A percentile compares a stretch with the other conserved stretches of the same genome.
Conservation (phyloP, 1,284 basidiomycete genomes). For the Gomphus bonarii region DNA sequence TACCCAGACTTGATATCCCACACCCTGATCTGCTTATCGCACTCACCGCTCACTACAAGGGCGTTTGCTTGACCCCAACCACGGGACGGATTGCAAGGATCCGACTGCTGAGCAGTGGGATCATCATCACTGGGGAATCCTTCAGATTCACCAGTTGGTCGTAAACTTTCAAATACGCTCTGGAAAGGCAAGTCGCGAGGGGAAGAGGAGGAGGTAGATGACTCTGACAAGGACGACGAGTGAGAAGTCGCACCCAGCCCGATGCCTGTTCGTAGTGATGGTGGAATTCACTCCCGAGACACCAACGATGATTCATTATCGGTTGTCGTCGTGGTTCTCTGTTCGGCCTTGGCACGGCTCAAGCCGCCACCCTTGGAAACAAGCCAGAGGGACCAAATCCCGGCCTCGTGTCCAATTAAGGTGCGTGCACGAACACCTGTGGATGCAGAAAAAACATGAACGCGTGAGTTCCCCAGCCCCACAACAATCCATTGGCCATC, state of each 20-base stretch:
- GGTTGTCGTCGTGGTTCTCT: slow-evolving; percentile 7
- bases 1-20: slow-evolving; percentile 88
- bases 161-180: slow-evolving; percentile 10
- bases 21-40: slow-evolving; percentile 81
- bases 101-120: slow-evolving; percentile 28
- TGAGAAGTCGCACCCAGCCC: slow-evolving; percentile 17
- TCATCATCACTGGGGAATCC: neutral
- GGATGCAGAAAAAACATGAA: slow-evolving; percentile 79
- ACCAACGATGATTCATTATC: neutral
- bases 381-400: slow-evolving; percentile 89
- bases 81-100: slow-evolving; percentile 52
- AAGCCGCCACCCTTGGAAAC: slow-evolving; percentile 32
- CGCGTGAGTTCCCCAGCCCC: slow-evolving; percentile 80
- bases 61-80: slow-evolving; percentile 63
- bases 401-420: slow-evolving; percentile 77
- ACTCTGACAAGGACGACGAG: slow-evolving; percentile 9
- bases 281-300: slow-evolving; percentile 16
- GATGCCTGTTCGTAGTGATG: slow-evolving; percentile 23
- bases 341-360: slow-evolving; percentile 13
- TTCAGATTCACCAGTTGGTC: neutral
- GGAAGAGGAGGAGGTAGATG: slow-evolving; percentile 1
- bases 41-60: slow-evolving; percentile 85
- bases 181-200: slow-evolving; percentile 8
- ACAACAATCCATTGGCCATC: slow-evolving; percentile 83
- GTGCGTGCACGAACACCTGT: slow-evolving; percentile 74